Evolutionary conservation across 202 grass and related monocot genomes (phyloP).

Genomic region (Musa balbisiana): DNA sequence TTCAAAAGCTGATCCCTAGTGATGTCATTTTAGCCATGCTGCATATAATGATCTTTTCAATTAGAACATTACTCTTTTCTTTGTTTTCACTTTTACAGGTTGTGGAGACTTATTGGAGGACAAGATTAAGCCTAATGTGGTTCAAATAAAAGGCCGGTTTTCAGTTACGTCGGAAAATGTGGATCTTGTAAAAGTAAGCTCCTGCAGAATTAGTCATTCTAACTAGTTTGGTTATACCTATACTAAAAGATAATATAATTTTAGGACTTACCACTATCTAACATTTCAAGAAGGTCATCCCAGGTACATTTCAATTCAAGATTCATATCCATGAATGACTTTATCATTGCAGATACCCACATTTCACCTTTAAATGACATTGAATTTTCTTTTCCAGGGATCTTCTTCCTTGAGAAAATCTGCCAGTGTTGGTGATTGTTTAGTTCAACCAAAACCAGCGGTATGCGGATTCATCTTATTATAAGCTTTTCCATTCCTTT

Average conservation of each 20-base stretch:
- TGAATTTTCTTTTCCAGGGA: conserved; percentile 42
- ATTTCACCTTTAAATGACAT: not conserved
- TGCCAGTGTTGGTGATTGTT: conserved; percentile 86
- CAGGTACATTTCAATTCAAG: conserved; percentile 36
- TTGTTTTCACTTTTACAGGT: conserved; percentile 49
- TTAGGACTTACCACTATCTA: conserved; percentile 65
- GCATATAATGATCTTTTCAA: not conserved
- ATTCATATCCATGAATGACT: conserved; percentile 8
- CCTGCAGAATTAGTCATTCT: not conserved
- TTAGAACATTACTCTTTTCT: not conserved
- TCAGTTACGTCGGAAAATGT: conserved; percentile 99
- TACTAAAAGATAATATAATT: conserved; percentile 33
- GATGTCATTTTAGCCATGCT: not conserved
- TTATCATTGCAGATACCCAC: not conserved
- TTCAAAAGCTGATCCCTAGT: not conserved
- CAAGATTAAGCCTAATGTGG: conserved; percentile 81
- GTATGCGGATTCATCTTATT: conserved; percentile 37
- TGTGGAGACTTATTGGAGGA: conserved; percentile 86
- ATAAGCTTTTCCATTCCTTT: conserved; percentile 7
- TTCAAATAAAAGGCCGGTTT: conserved; percentile 99
- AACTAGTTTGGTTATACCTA: conserved; percentile 1
- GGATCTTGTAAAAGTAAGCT: conserved; percentile 88
- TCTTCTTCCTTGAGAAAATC: conserved; percentile 80
- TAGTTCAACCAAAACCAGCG: conserved; percentile 53
- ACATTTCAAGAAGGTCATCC: conserved; percentile 48